Evolutionary conservation across 2,329 filamentous ascomycete species (phyloP), one percentile per base, ranked within the genome.

Genomic region (Calonectria henricotiae): DNA sequence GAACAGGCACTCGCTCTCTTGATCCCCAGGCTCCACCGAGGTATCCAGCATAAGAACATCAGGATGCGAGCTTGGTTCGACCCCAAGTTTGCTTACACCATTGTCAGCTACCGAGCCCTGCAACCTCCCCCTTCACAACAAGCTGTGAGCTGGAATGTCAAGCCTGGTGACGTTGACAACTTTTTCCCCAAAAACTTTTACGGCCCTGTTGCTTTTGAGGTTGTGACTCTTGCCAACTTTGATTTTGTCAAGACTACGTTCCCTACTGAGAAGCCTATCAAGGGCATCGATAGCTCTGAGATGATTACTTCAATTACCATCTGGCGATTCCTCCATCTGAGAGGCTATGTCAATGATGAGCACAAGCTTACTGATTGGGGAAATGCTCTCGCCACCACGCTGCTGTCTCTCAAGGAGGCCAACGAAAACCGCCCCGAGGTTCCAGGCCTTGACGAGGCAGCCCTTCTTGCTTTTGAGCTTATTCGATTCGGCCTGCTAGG

Each of bases 341-440:
- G 95, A 69, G 95, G 92, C 27, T 99, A 98, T 78, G 87, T 97
- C 55, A 90, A 96, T 75, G 87, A 91, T 62, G 86, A 89, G 58
- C 96, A 98, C 82, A 89, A 91, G 70, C 87, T 98, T 71, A 98
- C 95, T 9, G 83, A 86, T 9, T 98, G 95, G 94, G 96, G 96
- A 17, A 90, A 91, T 76, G 94, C 94, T 23, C 86, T 98, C 44
- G 90, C 91, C 35, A 89, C 89, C 35, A 91, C 93, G 4, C 84
- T 97, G 30, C 85, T 91, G 67, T 84, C 87, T 9, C 83, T 95
- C 25, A 84, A 90, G 73, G 88, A 89, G 51, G 86, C 86, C 13
- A 83, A 85, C 51, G 83, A 85, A 69, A 83, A 84, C 70, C 73
- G 84, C 32, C 79, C 84, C 60, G 82, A 85, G 1, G 82, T 86